Evolutionary conservation across 441 rosid species (phyloP), one percentile per base, ranked within the genome.

Genomic region (Pelargonium fulgidum): DNA sequence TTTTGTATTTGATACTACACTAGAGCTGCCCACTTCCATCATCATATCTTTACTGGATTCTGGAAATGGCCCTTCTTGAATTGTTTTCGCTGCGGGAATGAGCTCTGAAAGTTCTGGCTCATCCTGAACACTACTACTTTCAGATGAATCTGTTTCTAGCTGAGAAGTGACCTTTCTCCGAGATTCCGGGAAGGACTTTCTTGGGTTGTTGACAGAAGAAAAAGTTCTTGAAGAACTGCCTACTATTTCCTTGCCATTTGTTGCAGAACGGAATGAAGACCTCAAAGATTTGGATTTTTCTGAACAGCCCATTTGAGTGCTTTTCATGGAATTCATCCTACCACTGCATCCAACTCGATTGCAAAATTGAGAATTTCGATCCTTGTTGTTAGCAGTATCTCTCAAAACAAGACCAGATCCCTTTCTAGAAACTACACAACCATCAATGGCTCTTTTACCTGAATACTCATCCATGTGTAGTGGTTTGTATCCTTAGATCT

Each of bases 381-480:
- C 41, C 41, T 36, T 36, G 6, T 36, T 36, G 41, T 36, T 91
- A 76, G 83, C 75, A 33, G 77, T 81, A 36, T 89, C 97, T 79
- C 87, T 84, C 77, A 86, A 72, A 71, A 79, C 79, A 75, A 83
- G 81, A 76, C 86, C 79, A 69, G 81, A 73, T 13, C 89, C 83
- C 77, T 85, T 94, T 67, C 79, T 78, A 7, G 88, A 72, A 58
- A 81, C 82, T 68, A 79, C 74, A 74, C 79, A 70, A 64, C 82
- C 77, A 56, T 86, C 75, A 33, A 71, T 72, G 72, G 81, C 79
- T 81, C 84, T 82, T 80, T 90, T 87, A 68, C 92, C 82, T 10
- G 94, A 82, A 80, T 79, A 83, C 61, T 83, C 86, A 79, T 89
- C 96, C 99, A 94, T 94, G 73, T 73, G 73, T 42, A 47, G 52